Conservation (phyloP, 1,139 yeast species). For the Meyerozyma guilliermondii region DNA sequence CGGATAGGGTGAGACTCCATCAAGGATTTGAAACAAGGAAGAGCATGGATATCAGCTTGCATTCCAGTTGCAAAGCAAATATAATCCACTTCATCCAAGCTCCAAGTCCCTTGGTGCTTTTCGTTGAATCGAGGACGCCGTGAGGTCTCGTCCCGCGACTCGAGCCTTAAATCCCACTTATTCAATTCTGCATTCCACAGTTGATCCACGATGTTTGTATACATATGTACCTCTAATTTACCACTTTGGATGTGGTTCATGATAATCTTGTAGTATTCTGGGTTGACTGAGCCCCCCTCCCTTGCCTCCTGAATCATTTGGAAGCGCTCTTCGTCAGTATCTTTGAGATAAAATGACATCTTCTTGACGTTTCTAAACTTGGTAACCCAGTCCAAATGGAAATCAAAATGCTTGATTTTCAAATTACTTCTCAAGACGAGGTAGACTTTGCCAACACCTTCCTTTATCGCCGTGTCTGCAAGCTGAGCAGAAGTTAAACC, state of each 20-base stretch:
- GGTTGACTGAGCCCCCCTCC: conserved; percentile 47
- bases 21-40: conserved; percentile 26
- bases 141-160: conserved; percentile 11
- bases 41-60: conserved; percentile 23
- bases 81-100: conserved; percentile 23
- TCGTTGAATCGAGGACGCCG: conserved; percentile 7
- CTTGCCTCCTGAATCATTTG: conserved; percentile 41
- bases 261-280: conserved; percentile 35
- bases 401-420: conserved; percentile 46
- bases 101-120: conserved; percentile 2
- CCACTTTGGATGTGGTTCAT: conserved; percentile 27
- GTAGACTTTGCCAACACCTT: conserved; percentile 27
- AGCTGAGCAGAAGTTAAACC: conserved; percentile 47
- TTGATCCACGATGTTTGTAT: conserved; percentile 18
- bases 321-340: conserved; percentile 37
- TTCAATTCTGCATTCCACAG: conserved; percentile 16
- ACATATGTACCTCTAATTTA: conserved; percentile 18
- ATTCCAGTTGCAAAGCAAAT: conserved; percentile 44
- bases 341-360: conserved; percentile 33
- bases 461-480: conserved; percentile 33
- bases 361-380: conserved; percentile 40
- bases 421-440: conserved; percentile 35
- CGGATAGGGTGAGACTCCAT: conserved; percentile 23
- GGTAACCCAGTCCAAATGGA: conserved; percentile 50
- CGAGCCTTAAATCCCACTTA: conserved; percentile 17